Evolutionary conservation across 352 stramenopile species (phyloP), one percentile per base, ranked within the genome.

Genomic region (Pythium monospermum): DNA sequence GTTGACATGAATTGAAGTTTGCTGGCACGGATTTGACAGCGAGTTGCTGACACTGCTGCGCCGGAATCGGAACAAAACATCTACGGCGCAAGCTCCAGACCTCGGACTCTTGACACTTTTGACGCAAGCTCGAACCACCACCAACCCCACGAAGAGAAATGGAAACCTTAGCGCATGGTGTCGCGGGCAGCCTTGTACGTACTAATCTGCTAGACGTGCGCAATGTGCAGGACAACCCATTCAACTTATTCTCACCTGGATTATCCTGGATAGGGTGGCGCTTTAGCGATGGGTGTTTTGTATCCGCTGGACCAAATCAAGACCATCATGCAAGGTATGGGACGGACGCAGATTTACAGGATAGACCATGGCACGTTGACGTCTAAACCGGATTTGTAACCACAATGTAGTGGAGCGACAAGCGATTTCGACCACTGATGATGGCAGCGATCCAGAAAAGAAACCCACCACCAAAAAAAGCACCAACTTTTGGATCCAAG

Each of bases 251-350:
- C 22, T 28, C 22, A 28, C 5, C 30, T 30, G 2, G 12, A 46
- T 22, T 37, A 22, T 21, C 6, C 21, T 30, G 18, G 55, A 28
- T 48, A 87, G 63, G 83, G 79, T 12, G 72, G 73, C 48, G 82
- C 84, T 55, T 52, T 94, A 22, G 80, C 83, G 53, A 87, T 94
- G 74, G 78, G 63, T 26, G 61, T 90, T 36, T 64, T 91, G 46
- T 94, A 94, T 42, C 83, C 83, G 46, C 73, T 94, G 38, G 83
- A 94, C 67, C 80, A 94, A 68, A 85, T 94, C 57, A 85, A 88
- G 58, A 85, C 78, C 36, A 83, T 91, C 57, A 83, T 91, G 63
- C 83, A 94, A 71, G 82, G 84, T 70, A 63, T 12, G 31, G 2
- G 26, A 12, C 13, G 26, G 28, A 15, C 11, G 3, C 23, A 44